phyloP scores from a whole-genome alignment of 345 rosid species.

The Laguncularia racemosa region DNA sequence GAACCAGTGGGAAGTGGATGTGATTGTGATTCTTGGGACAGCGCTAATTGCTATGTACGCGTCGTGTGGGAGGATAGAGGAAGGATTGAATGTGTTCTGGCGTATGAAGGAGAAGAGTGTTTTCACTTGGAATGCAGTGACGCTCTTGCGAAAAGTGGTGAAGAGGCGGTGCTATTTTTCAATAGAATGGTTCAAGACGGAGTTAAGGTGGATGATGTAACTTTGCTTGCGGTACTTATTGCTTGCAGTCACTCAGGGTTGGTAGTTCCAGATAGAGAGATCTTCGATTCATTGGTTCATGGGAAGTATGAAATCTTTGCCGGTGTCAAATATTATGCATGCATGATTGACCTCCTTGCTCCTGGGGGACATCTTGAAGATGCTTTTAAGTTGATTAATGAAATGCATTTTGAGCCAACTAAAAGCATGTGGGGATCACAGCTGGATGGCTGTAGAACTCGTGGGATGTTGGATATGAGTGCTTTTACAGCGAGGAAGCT shows the following conservation, averaged over 20 bases:
- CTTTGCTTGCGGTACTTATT: constrained; percentile 36
- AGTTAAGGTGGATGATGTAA: constrained; percentile 29
- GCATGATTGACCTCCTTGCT: constrained; percentile 38
- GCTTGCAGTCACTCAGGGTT: constrained; percentile 53
- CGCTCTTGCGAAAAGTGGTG: constrained; percentile 38
- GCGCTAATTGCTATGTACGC: constrained; percentile 44
- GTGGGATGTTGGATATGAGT: constrained; percentile 33
- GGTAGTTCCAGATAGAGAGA: constrained; percentile 25
- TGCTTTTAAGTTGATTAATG: constrained; percentile 26
- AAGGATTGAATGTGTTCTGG: constrained; percentile 29
- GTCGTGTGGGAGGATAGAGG: constrained; percentile 42
- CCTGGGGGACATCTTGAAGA: constrained; percentile 33
- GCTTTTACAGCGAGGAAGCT: constrained; percentile 42
- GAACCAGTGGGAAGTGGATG: constrained; percentile 47
- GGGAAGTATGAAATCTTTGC: constrained; percentile 42
- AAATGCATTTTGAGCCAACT: constrained; percentile 45
- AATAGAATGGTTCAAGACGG: constrained; percentile 38
- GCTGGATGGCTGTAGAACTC: constrained; percentile 30
- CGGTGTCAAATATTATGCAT: constrained; percentile 37
- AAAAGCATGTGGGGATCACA: constrained; percentile 50
- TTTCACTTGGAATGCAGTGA: constrained; percentile 42
- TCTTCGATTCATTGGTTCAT: constrained; percentile 29
- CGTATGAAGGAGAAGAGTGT: constrained; percentile 41
- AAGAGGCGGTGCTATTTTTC: constrained; percentile 40
- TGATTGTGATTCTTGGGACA: constrained; percentile 45